Evolutionary conservation across 768 basidiomycete genomes (phyloP).

Genomic region (Mrakia frigida): DNA sequence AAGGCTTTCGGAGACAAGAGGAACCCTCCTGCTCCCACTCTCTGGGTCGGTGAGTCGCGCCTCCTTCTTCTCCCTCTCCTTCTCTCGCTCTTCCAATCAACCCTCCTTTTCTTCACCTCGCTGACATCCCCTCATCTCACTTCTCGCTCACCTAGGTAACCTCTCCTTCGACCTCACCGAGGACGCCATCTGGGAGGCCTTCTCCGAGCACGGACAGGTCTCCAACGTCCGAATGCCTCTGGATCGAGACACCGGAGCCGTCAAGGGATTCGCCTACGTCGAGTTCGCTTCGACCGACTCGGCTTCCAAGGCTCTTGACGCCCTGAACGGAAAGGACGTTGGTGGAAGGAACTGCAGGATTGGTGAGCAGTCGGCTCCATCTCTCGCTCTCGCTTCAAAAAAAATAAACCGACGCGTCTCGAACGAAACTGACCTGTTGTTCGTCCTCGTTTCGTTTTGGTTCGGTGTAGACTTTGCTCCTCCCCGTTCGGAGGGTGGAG

Average conservation of each 20-base stretch:
- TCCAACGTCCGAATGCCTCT: constrained; percentile 71
- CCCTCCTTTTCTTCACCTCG: no score
- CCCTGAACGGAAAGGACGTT: constrained; percentile 63
- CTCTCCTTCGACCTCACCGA: constrained; percentile 72
- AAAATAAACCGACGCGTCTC: background rate
- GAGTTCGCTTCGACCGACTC: constrained; percentile 76
- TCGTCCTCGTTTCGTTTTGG: background rate
- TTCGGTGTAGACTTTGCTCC: constrained; percentile 5
- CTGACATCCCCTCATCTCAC: no score
- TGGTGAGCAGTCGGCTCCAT: constrained; percentile 52
- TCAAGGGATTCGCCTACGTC: constrained; percentile 96
- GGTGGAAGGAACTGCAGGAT: constrained; percentile 74
- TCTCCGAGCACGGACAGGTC: constrained; percentile 78
- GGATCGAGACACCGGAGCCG: constrained; percentile 78
- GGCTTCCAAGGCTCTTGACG: constrained; percentile 71
- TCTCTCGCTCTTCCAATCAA: no score
- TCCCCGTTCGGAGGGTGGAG: constrained; percentile 36
- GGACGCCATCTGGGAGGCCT: constrained; percentile 81
- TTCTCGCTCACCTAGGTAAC: constrained; percentile 47
- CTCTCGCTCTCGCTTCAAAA: no score
- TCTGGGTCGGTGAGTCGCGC: constrained; percentile 61
- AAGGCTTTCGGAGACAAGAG: constrained; percentile 34
- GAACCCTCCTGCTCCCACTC: constrained; percentile 57
- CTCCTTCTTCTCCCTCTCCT: no score
- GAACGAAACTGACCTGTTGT: no score